These are phyloP conservation scores for Phialophora chinensis DNA, from an alignment of 2,329 filamentous ascomycete genomes.

Conservation along the genomic window DNA sequence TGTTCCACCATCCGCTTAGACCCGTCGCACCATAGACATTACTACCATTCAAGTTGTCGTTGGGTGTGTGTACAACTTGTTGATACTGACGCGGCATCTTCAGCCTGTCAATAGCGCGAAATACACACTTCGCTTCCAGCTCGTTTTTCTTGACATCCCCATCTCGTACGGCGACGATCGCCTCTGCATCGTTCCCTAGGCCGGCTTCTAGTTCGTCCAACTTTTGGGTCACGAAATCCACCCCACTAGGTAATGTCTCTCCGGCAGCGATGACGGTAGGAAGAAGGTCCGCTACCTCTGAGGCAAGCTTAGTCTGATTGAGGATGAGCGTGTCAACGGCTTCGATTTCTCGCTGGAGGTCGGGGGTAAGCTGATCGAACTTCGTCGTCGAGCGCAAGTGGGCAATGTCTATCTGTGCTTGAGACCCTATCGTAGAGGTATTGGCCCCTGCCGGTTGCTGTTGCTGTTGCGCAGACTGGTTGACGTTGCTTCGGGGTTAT, in stretches of 20 bases:
- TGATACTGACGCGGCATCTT: conserved; percentile 71
- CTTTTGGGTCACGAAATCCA: conserved; percentile 67
- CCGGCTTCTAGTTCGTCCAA: conserved; percentile 68
- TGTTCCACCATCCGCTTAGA: conserved; percentile 42
- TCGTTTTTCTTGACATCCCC: conserved; percentile 67
- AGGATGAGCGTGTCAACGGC: conserved; percentile 80
- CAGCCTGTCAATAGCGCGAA: conserved; percentile 76
- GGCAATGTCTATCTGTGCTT: conserved; percentile 77
- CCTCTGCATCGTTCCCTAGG: conserved; percentile 66
- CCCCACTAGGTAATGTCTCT: conserved; percentile 68
- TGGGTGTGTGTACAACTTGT: conserved; percentile 53
- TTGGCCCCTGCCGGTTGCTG: conserved; percentile 21
- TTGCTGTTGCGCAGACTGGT: conserved; percentile 19
- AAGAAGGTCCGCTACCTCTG: conserved; percentile 75
- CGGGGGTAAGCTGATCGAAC: conserved; percentile 85
- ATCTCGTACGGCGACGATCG: conserved; percentile 63
- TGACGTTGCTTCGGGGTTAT: conserved; percentile 16
- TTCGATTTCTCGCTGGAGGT: conserved; percentile 78
- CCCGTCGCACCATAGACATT: conserved; percentile 35
- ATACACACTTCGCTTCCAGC: conserved; percentile 72
- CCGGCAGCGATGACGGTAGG: conserved; percentile 68
- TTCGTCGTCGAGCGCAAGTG: conserved; percentile 86
- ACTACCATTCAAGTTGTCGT: conserved; percentile 32
- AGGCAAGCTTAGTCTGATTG: conserved; percentile 73
- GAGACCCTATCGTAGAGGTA: conserved; percentile 60